phyloP scores from a whole-genome alignment of 352 stramenopile genomes.

The Phytophthora hybrid region DNA sequence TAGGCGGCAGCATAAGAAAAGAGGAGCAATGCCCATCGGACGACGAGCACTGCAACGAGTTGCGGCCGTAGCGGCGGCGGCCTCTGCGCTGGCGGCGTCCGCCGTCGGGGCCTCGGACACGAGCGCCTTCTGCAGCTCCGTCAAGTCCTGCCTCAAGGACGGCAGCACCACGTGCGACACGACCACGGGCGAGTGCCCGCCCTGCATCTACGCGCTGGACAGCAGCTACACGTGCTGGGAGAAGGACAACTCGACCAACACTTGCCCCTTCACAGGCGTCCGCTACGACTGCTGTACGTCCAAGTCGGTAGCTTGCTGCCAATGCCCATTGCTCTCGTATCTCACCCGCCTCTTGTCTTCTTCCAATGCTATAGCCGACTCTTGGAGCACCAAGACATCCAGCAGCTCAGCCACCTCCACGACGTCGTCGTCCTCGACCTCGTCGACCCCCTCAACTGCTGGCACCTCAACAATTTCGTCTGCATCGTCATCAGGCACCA shows the following conservation, averaged over 20 bases:
- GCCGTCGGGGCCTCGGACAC: conserved; percentile 30
- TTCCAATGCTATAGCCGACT: conserved; percentile 37
- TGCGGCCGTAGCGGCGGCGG: background rate
- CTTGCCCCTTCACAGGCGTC: conserved; percentile 69
- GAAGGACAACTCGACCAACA: conserved; percentile 70
- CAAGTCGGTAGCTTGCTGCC: background rate
- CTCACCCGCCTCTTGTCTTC: conserved; percentile 8
- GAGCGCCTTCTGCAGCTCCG: conserved; percentile 47
- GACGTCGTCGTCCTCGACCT: conserved; percentile 14
- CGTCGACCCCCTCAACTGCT: conserved; percentile 6
- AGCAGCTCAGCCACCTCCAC: conserved; percentile 8
- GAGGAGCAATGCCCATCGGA: conserved; percentile 27
- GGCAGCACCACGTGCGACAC: conserved; percentile 43
- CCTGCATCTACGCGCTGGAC: conserved; percentile 68
- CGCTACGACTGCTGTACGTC: conserved; percentile 81
- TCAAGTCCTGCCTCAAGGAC: conserved; percentile 51
- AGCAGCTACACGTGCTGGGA: conserved; percentile 69
- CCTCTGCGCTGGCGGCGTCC: background rate
- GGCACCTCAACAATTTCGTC: conserved; percentile 22
- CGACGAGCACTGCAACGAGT: conserved; percentile 7
- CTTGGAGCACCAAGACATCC: conserved; percentile 33
- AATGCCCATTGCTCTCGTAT: background rate
- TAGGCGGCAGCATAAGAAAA: conserved; percentile 35
- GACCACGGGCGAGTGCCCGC: conserved; percentile 57
- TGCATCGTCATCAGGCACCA: conserved; percentile 19